Conservation (phyloP, 2,329 filamentous ascomycete genomes). For the Aspergillus tubingensis region DNA sequence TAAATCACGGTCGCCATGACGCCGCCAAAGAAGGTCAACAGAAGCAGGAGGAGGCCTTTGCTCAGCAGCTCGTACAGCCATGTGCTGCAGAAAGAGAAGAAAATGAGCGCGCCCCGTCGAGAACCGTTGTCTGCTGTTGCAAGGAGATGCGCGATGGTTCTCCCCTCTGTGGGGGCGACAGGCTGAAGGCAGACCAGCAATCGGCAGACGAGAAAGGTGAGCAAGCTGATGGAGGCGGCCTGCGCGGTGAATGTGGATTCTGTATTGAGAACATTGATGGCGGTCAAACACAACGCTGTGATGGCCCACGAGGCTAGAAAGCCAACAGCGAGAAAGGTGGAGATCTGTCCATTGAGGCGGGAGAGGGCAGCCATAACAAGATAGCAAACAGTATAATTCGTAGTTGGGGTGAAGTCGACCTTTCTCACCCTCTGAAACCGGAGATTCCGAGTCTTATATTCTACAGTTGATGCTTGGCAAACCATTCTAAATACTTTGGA, state of each 20-base stretch:
- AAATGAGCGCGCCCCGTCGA: constrained; percentile 6
- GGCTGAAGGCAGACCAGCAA: constrained; percentile 11
- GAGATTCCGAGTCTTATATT: neutral
- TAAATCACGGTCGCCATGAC: constrained; percentile 12
- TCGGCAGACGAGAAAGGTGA: constrained; percentile 22
- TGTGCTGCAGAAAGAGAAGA: constrained; percentile 10
- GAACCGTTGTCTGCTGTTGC: constrained; percentile 16
- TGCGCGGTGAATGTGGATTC: constrained; percentile 10
- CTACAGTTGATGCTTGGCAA: neutral
- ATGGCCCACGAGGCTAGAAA: constrained; percentile 16
- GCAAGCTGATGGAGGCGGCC: constrained; percentile 19
- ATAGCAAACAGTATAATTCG: neutral
- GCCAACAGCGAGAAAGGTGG: neutral
- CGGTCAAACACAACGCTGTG: constrained; percentile 17
- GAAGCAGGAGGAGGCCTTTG: constrained; percentile 13
- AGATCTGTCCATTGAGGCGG: neutral
- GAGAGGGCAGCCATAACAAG: neutral
- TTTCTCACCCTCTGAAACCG: too few relatives aligned
- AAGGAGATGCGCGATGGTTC: constrained; percentile 16
- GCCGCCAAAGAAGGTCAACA: constrained; percentile 17
- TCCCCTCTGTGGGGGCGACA: neutral
- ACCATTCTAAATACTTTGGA: neutral
- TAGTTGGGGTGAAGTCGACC: too few relatives aligned
- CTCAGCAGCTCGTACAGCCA: constrained; percentile 17
- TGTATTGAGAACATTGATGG: constrained; percentile 18